Evolutionary conservation across 2,329 filamentous ascomycete species (phyloP).

Genomic region (Trematosphaeria pertusa): DNA sequence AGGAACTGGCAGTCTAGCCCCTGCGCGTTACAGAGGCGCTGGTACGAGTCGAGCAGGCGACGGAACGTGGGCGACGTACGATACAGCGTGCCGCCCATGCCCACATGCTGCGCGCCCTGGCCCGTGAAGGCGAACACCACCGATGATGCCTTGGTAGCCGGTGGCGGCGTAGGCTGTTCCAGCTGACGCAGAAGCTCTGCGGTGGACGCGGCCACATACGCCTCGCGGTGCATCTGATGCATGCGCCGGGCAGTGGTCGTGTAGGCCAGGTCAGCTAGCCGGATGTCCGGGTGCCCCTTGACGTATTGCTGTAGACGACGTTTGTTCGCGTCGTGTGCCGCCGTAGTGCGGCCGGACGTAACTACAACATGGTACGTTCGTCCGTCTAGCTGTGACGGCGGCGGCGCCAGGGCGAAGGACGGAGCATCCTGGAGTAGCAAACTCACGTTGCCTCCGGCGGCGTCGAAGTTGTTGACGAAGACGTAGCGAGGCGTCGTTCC

Average conservation of each 20-base stretch:
- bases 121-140: conserved; percentile 48
- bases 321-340: conserved; percentile 12
- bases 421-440: conserved; percentile 13
- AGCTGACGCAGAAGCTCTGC: conserved; percentile 9
- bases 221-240: conserved; percentile 18
- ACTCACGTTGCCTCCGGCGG: conserved; percentile 69
- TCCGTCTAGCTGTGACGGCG: conserved; percentile 14
- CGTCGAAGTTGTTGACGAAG: conserved; percentile 52
- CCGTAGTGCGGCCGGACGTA: conserved; percentile 14
- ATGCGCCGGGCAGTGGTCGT: conserved; percentile 27
- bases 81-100: conserved; percentile 16
- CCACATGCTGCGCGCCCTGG: conserved; percentile 36
- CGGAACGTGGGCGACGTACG: conserved; percentile 30
- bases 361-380: conserved; percentile 21
- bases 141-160: neutral
- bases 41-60: neutral
- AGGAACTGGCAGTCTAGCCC: conserved; percentile 10
- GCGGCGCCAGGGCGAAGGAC: neutral
- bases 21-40: neutral
- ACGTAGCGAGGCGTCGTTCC: conserved; percentile 48
- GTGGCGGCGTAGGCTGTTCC: conserved; percentile 50
- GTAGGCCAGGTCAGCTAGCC: conserved; percentile 21
- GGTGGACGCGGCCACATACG: conserved; percentile 5
- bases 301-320: conserved; percentile 14
- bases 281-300: conserved; percentile 1